These are phyloP conservation scores for Colletotrichum viniferum DNA, from an alignment of 2,329 filamentous ascomycete genomes.

Conservation along the genomic window DNA sequence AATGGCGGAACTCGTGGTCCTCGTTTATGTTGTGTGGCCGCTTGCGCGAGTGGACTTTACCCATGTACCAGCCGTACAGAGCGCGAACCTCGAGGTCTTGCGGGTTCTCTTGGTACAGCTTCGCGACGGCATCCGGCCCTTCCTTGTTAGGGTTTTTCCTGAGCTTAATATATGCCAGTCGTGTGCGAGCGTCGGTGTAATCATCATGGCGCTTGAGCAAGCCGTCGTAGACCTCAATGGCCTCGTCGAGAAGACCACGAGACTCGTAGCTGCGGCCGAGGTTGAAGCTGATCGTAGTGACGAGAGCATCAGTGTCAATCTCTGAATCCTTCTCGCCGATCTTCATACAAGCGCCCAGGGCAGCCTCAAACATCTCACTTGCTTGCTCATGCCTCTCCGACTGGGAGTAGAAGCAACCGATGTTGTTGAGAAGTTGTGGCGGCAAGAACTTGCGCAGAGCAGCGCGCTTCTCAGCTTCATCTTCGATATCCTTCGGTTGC, in stretches of 20 bases:
- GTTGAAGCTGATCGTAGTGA: conserved; percentile 97
- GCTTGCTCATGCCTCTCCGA: conserved; percentile 80
- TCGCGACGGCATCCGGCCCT: conserved; percentile 83
- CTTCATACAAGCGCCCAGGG: conserved; percentile 84
- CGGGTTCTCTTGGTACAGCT: conserved; percentile 83
- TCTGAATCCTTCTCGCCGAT: conserved; percentile 76
- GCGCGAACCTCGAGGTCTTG: conserved; percentile 90
- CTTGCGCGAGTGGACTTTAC: conserved; percentile 80
- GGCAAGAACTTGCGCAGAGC: conserved; percentile 79
- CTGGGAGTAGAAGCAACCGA: conserved; percentile 94
- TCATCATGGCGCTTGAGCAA: conserved; percentile 84
- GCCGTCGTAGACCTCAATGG: conserved; percentile 86
- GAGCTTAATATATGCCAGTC: conserved; percentile 88
- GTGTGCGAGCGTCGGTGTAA: conserved; percentile 89
- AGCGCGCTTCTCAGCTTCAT: conserved; percentile 63
- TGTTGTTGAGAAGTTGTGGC: conserved; percentile 94
- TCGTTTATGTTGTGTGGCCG: conserved; percentile 80
- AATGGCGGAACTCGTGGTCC: conserved; percentile 90
- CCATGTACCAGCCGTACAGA: conserved; percentile 94
- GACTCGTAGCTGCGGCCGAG: conserved; percentile 92
- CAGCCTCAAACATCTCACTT: conserved; percentile 89
- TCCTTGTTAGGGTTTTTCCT: conserved; percentile 81
- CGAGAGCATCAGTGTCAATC: conserved; percentile 85
- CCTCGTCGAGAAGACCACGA: conserved; percentile 79
- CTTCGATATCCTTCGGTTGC: conserved; percentile 57